Percentiles rank a stretch among this genome's conserved stretches.
Conservation (phyloP, 2,329 filamentous ascomycete species). For the Byssothecium circinans region DNA sequence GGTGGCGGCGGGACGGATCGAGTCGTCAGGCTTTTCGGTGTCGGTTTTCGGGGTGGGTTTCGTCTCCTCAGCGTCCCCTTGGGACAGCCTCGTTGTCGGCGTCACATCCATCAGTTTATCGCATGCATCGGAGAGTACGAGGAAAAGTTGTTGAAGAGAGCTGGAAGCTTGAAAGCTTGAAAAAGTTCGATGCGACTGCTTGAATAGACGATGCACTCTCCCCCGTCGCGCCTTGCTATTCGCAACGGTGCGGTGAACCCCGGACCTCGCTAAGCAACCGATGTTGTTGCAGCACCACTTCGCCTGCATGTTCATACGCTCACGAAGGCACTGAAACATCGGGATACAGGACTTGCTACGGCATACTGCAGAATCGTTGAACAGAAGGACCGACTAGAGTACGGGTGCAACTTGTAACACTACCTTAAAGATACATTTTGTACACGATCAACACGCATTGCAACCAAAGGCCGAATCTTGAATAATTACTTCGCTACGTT, state of each 20-base stretch:
- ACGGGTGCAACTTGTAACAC: not conserved
- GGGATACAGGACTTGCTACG: no score
- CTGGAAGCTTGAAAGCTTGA: no score
- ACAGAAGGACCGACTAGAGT: not conserved
- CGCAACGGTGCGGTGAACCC: not conserved
- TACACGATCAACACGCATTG: no score
- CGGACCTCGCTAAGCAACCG: conserved; percentile 17
- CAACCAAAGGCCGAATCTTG: no score
- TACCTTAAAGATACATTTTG: no score
- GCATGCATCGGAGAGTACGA: conserved; percentile 2
- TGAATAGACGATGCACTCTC: not conserved
- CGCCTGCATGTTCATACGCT: not conserved
- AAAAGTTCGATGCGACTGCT: no score
- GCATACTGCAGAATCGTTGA: no score
- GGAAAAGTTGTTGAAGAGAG: not conserved
- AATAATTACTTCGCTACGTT: no score
- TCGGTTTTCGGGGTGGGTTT: conserved; percentile 3
- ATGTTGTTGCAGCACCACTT: conserved; percentile 5
- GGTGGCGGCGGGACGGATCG: conserved; percentile 18
- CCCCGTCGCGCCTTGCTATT: not conserved
- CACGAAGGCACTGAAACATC: not conserved
- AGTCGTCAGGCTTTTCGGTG: conserved; percentile 9
- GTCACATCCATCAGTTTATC: not conserved
- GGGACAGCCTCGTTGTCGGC: not conserved
- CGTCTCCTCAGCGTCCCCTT: conserved; percentile 5